Evolutionary conservation across 305 asterid genomes (phyloP).

Genomic region (Solanum hybrid): DNA sequence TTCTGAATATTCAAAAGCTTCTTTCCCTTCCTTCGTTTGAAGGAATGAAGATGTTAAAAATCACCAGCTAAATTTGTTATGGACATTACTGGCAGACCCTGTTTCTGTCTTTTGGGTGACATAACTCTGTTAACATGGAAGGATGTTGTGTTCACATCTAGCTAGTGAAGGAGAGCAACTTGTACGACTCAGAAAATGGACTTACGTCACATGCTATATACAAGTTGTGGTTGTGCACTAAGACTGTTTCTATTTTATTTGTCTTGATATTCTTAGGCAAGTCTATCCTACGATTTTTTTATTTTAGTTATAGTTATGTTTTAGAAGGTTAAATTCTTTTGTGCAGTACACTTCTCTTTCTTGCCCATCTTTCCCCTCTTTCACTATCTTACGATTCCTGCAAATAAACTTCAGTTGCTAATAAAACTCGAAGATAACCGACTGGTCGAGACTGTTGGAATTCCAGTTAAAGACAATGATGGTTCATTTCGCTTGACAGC

Average conservation of each 20-base stretch:
- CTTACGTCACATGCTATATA: not conserved
- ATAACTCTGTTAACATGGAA: not conserved
- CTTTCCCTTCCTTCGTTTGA: not conserved
- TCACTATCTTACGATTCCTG: conserved; percentile 3
- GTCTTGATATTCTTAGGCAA: not conserved
- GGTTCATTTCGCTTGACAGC: conserved; percentile 85
- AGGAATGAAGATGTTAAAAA: not conserved
- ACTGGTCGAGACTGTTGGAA: conserved; percentile 96
- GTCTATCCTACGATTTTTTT: not conserved
- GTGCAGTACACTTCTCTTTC: not conserved
- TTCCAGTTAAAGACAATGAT: conserved; percentile 59
- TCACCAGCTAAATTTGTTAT: not conserved
- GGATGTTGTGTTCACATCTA: not conserved
- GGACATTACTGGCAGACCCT: not conserved
- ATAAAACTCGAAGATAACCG: conserved; percentile 67
- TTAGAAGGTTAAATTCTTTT: not conserved
- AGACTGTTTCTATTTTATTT: not conserved
- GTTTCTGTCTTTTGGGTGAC: not conserved
- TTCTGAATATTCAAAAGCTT: not conserved
- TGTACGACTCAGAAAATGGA: not conserved
- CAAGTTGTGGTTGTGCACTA: not conserved
- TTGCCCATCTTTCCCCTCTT: not conserved
- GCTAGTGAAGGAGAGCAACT: not conserved
- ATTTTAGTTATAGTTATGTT: not conserved
- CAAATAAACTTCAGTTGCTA: conserved; percentile 47